Evolutionary conservation across 768 basidiomycete species (phyloP), one percentile per base, ranked within the genome.

Genomic region (Butyriboletus loyo): DNA sequence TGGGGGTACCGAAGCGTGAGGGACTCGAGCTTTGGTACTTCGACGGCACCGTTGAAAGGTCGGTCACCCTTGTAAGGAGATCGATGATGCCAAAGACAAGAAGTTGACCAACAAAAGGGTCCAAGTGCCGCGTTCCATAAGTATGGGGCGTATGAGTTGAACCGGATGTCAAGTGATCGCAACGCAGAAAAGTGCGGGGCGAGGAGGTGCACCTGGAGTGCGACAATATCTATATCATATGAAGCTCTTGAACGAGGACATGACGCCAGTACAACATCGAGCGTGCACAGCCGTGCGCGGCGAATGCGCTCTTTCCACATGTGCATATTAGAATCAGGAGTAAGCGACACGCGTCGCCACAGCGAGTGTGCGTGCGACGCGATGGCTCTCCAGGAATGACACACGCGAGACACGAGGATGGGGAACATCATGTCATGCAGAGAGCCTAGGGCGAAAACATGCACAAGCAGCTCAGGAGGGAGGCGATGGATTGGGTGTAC

Each of bases 111-210:
- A 60, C 80, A 84, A 53, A 77, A 77, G 22, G 72, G 75, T 5
- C 83, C 82, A 36, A 88, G 73, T 21, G 84, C 77, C 13, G 83
- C 81, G 46, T 83, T 85, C 82, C 83, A 86, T n/a, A 88, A 72
- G 63, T 79, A 83, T 1, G 85, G 85, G 4, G 79, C 73, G 49
- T 83, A 81, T 15, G 76, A 72, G 34, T 70, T 55, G 65, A 88
- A 83, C 17, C 67, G 68, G 41, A 88, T 76, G 47, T 80, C 73
- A 15, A 89, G 74, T 13, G 86, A 86, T 44, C 86, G 80, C 77
- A 82, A 82, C 40, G 78, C 77, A 46, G 71, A 71, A 46, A 85
- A 71, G 58, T 79, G 72, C 5, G 68, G 74, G 13, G 62, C 48
- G 32, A 81, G 78, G 45, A 82, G 61, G 60, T 83, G 79, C 77